phyloP scores from a whole-genome alignment of 108 stramenopile species.

The Nitzschia sp. region DNA sequence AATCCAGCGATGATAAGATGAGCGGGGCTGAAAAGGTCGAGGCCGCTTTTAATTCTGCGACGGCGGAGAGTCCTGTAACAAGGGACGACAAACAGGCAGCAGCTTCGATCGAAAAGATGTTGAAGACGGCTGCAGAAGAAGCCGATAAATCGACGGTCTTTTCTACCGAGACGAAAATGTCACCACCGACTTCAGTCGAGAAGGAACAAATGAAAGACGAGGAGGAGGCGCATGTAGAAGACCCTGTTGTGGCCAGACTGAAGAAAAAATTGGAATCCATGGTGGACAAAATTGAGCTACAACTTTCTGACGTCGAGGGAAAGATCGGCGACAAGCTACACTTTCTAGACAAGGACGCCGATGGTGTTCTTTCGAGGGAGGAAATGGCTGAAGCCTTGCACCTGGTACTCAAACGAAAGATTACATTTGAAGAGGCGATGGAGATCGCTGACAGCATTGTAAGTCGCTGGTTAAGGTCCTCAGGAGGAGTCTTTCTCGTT shows the following conservation, averaged over 20 bases:
- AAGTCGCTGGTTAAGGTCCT: too few species aligned
- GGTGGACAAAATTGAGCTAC: constrained; percentile 91
- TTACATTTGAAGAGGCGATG: constrained; percentile 81
- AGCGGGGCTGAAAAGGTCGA: constrained; percentile 5
- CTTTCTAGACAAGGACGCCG: constrained; percentile 94
- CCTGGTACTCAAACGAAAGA: constrained; percentile 74
- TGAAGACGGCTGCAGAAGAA: constrained; percentile 46
- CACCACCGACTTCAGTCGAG: not conserved
- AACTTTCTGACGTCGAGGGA: constrained; percentile 85
- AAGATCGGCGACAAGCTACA: constrained; percentile 96
- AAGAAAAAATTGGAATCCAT: constrained; percentile 85
- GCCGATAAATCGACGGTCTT: constrained; percentile 51
- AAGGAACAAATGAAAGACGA: constrained; percentile 15
- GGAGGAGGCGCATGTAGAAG: constrained; percentile 46
- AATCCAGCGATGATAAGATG: not conserved
- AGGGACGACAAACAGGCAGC: constrained; percentile 40
- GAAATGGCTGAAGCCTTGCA: constrained; percentile 85
- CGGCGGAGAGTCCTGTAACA: constrained; percentile 9
- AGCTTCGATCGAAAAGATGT: constrained; percentile 43
- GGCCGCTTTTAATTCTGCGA: not conserved
- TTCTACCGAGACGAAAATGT: constrained; percentile 39
- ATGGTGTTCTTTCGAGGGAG: constrained; percentile 84
- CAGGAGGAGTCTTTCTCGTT: too few species aligned
- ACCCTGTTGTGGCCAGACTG: constrained; percentile 61
- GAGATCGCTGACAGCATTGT: constrained; percentile 80